Percentiles rank a stretch among this genome's conserved stretches.
Evolutionary conservation across 345 rosid species (phyloP).

Genomic region (Acer yangbiense): DNA sequence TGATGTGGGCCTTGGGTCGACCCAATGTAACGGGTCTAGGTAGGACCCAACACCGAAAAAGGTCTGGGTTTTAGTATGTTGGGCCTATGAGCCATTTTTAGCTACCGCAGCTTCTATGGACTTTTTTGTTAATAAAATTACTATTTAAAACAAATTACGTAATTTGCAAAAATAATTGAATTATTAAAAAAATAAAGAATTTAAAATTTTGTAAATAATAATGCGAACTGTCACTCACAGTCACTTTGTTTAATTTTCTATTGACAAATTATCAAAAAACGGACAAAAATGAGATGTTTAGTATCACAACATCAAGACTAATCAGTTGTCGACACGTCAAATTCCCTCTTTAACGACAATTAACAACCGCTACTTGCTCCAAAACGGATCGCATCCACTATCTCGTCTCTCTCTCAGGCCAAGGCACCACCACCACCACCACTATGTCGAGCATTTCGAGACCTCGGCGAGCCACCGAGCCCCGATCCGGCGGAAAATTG

Average conservation of each 20-base stretch:
- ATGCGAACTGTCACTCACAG: background rate
- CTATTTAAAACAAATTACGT: too few species aligned
- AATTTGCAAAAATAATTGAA: too few species aligned
- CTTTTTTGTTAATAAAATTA: too few species aligned
- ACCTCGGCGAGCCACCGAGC: conserved; percentile 23
- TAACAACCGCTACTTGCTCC: background rate
- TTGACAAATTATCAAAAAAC: background rate
- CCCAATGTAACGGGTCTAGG: too few species aligned
- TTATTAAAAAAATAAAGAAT: too few species aligned
- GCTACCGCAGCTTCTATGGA: too few species aligned
- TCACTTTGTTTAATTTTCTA: background rate
- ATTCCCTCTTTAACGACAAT: background rate
- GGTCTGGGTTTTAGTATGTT: too few species aligned
- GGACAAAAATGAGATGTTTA: background rate
- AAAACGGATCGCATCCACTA: conserved; percentile 2
- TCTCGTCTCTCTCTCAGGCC: background rate
- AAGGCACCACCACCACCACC: conserved; percentile 1
- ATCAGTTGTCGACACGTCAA: background rate
- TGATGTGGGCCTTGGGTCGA: too few species aligned
- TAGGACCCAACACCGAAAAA: too few species aligned
- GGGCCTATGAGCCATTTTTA: too few species aligned
- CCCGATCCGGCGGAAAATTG: conserved; percentile 70
- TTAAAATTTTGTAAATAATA: background rate
- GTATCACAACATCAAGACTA: background rate
- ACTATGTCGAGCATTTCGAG: conserved; percentile 26